These are phyloP conservation scores for Bolboschoenoplectus hybrid DNA, from an alignment of 202 grass and related monocot species.

Conservation along the genomic window DNA sequence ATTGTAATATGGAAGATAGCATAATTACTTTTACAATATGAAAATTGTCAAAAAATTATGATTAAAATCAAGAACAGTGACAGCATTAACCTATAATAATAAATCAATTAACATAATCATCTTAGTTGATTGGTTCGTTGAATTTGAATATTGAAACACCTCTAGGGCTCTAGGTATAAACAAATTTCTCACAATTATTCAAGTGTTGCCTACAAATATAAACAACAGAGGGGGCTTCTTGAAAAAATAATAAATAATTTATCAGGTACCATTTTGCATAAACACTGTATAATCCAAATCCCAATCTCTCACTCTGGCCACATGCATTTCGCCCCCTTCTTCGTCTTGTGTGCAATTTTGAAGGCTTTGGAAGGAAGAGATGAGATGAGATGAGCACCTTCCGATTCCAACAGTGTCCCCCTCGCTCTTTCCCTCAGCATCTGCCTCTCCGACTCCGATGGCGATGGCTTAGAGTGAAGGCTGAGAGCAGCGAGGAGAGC, in stretches of 20 bases:
- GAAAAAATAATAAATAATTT: neutral
- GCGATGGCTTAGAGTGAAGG: conserved; percentile 14
- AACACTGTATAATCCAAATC: neutral
- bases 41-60: no score
- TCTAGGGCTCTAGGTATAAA: no score
- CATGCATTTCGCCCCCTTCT: neutral
- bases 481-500: neutral
- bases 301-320: neutral
- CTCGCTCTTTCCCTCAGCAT: neutral
- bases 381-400: conserved; percentile 32
- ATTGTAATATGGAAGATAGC: no score
- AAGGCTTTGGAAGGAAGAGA: no score
- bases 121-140: no score
- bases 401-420: neutral
- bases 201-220: neutral
- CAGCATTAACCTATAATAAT: no score
- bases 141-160: no score
- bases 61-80: no score
- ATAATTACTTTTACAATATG: no score
- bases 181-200: no score
- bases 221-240: neutral
- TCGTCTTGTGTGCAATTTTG: neutral
- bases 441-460: neutral
- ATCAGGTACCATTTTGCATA: conserved; percentile 22
- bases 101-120: no score